Conservation (phyloP, 257 asterid species). For the Handroanthus guayacan region DNA sequence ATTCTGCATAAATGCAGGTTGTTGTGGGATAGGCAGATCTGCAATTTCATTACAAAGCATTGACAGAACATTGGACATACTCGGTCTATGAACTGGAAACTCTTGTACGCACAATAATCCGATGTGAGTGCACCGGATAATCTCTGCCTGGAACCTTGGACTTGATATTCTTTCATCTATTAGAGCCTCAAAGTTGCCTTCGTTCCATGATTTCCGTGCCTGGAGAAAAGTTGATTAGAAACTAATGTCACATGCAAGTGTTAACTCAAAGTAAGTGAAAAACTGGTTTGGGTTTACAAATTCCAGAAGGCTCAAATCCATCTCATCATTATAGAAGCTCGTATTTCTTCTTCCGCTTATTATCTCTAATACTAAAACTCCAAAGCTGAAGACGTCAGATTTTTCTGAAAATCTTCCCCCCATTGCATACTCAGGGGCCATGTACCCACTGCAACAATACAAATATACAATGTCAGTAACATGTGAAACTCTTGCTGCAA, state of each 20-base stretch:
- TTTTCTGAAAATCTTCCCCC: slow-evolving; percentile 39
- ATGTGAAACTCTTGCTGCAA: background rate
- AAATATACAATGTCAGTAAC: background rate
- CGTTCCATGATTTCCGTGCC: slow-evolving; percentile 39
- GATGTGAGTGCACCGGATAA: slow-evolving; percentile 35
- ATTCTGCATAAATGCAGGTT: background rate
- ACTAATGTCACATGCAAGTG: too few species aligned
- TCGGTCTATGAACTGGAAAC: slow-evolving; percentile 23
- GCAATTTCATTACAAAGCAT: slow-evolving; percentile 39
- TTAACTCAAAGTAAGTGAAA: too few species aligned
- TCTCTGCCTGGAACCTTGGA: background rate
- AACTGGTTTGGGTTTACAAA: background rate
- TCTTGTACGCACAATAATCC: slow-evolving; percentile 43
- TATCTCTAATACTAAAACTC: slow-evolving; percentile 39
- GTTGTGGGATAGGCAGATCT: slow-evolving; percentile 29
- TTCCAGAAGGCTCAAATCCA: background rate
- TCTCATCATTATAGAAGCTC: slow-evolving; percentile 34
- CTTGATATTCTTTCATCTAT: slow-evolving; percentile 27
- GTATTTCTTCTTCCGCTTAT: slow-evolving; percentile 38
- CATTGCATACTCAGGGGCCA: slow-evolving; percentile 23
- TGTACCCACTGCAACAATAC: slow-evolving; percentile 37
- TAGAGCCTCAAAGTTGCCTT: background rate
- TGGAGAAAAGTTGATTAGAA: background rate
- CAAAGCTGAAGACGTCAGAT: slow-evolving; percentile 45
- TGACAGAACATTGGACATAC: slow-evolving; percentile 25